Evolutionary conservation across 306 rosid genomes (phyloP).

Genomic region (Dalbergia oliveri): DNA sequence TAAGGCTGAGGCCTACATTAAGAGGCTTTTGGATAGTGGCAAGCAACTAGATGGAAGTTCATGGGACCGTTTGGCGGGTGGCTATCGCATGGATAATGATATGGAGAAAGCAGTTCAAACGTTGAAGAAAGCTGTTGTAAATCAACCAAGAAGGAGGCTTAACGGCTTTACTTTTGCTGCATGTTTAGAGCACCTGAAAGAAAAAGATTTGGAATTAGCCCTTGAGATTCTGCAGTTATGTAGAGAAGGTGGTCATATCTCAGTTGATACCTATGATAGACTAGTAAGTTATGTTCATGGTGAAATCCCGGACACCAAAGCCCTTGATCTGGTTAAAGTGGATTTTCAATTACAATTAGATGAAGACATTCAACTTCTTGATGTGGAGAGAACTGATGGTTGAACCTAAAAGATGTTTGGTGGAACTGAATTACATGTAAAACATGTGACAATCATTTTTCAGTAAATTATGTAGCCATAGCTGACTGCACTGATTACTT

Average conservation of each 20-base stretch:
- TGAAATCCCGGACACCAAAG: conserved; percentile 45
- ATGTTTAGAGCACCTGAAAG: conserved; percentile 70
- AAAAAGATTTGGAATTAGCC: conserved; percentile 58
- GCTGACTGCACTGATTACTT: background rate
- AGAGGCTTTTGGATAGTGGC: conserved; percentile 61
- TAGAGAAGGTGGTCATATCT: conserved; percentile 41
- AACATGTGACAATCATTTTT: background rate
- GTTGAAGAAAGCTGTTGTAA: conserved; percentile 56
- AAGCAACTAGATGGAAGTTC: conserved; percentile 51
- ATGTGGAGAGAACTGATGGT: conserved; percentile 29
- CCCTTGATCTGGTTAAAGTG: conserved; percentile 42
- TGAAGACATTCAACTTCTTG: conserved; percentile 25
- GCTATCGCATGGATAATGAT: conserved; percentile 51
- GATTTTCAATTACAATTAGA: conserved; percentile 19
- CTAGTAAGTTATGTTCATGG: conserved; percentile 47
- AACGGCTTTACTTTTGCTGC: conserved; percentile 43
- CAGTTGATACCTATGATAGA: conserved; percentile 42
- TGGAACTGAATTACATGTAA: conserved; percentile 20
- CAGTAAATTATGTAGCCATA: conserved; percentile 8
- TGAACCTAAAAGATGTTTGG: conserved; percentile 21
- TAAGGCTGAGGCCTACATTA: conserved; percentile 62
- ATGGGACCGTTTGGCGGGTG: conserved; percentile 62
- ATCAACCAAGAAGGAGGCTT: conserved; percentile 50
- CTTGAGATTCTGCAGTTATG: conserved; percentile 55
- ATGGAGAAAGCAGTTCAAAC: conserved; percentile 69